A percentile compares a stretch with the other conserved stretches of the same genome.
Conservation (phyloP, 2,329 filamentous ascomycete species). For the Graphilbum ipis-grandicollis region DNA sequence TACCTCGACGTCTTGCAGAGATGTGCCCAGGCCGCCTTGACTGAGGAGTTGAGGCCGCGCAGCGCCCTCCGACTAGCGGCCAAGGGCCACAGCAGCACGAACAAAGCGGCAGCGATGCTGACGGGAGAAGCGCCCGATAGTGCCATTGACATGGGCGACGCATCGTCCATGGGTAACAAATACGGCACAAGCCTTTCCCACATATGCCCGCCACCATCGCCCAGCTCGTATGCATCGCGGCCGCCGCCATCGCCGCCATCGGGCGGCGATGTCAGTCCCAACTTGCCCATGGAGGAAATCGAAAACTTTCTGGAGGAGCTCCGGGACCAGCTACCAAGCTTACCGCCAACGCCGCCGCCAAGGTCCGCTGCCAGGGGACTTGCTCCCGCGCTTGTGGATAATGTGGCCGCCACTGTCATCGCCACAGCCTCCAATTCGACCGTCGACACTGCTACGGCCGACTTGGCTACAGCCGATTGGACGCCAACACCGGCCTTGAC, state of each 20-base stretch:
- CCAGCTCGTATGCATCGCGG: neutral
- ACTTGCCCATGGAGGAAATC: constrained; percentile 14
- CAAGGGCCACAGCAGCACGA: no score
- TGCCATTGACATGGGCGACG: constrained; percentile 17
- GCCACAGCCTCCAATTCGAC: no score
- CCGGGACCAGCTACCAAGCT: constrained; percentile 9
- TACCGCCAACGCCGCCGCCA: constrained; percentile 13
- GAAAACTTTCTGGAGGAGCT: constrained; percentile 15
- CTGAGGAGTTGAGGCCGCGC: neutral
- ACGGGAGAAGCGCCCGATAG: constrained; percentile 21
- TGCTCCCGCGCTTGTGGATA: neutral
- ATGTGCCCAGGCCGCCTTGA: constrained; percentile 23
- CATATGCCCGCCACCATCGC: neutral
- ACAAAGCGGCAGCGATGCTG: constrained; percentile 13
- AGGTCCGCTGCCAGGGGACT: constrained; percentile 7
- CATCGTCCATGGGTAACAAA: no score
- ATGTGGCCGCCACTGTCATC: neutral
- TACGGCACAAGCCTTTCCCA: no score
- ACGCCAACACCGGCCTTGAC: no score
- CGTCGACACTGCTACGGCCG: no score
- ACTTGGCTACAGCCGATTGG: no score
- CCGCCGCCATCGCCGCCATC: neutral
- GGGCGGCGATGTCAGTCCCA: neutral
- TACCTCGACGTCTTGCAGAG: constrained; percentile 54
- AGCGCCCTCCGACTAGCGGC: neutral